These are phyloP conservation scores for Trametes sp. DNA, from an alignment of 1,284 basidiomycete genomes.

Conservation along the genomic window DNA sequence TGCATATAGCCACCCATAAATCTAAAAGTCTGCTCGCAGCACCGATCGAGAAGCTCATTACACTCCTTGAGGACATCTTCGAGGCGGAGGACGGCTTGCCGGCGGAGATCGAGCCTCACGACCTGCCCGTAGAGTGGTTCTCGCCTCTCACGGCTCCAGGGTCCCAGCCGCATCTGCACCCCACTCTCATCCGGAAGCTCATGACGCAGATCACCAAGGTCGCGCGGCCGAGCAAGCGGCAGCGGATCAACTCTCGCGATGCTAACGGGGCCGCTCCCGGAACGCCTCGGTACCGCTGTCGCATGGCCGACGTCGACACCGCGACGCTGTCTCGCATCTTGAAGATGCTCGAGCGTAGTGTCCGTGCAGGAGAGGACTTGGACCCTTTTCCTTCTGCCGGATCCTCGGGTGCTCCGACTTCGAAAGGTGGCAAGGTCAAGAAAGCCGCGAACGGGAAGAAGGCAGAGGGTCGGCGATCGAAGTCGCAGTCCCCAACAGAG, in stretches of 20 bases:
- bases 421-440: constrained; percentile 42
- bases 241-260: constrained; percentile 52
- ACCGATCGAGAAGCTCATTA: constrained; percentile 77
- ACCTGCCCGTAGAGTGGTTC: constrained; percentile 73
- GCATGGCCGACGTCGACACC: constrained; percentile 72
- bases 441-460: constrained; percentile 50
- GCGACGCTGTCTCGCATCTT: constrained; percentile 68
- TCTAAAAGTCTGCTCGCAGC: constrained; percentile 47
- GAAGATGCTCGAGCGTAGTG: constrained; percentile 79
- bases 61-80: constrained; percentile 84
- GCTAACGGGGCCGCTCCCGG: constrained; percentile 45
- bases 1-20: not conserved
- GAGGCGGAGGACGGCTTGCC: constrained; percentile 87
- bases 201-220: constrained; percentile 72
- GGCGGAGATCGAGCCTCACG: constrained; percentile 61
- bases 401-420: constrained; percentile 25
- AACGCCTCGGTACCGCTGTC: constrained; percentile 59
- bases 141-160: constrained; percentile 64
- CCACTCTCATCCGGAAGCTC: constrained; percentile 70
- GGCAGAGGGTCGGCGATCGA: constrained; percentile 42
- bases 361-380: constrained; percentile 75
- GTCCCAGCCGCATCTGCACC: constrained; percentile 65
- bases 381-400: constrained; percentile 65
- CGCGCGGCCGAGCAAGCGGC: constrained; percentile 67
- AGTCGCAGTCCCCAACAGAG: constrained; percentile 38